Evolutionary conservation across 78 protist species (phyloP).

Genomic region (Mastigamoeba balamuthi): DNA sequence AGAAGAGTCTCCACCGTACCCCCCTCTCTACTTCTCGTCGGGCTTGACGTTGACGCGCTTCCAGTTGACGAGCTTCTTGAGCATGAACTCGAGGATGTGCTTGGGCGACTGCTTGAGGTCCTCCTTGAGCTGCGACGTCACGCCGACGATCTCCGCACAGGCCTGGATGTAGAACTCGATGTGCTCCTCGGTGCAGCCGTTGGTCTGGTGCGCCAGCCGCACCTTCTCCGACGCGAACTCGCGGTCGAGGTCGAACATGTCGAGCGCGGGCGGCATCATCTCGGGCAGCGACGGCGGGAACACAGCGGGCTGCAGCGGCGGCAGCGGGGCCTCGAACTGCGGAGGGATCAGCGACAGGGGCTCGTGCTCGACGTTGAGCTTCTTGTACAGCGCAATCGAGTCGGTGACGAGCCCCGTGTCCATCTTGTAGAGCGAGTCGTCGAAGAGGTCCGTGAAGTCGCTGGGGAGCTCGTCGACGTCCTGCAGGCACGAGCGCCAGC

Average conservation of each 20-base stretch:
- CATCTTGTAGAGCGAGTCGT: conserved; percentile 23
- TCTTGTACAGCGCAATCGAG: conserved; percentile 22
- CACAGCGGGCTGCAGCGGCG: conserved; percentile 57
- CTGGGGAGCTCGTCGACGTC: conserved; percentile 39
- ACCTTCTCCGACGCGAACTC: conserved; percentile 63
- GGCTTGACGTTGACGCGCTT: conserved; percentile 19
- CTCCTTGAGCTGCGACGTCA: background rate
- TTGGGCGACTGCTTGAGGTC: background rate
- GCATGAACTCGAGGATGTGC: conserved; percentile 13
- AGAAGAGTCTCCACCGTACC: no score
- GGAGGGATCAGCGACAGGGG: conserved; percentile 74
- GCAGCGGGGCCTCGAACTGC: conserved; percentile 65
- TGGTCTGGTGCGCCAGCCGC: conserved; percentile 52
- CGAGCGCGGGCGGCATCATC: conserved; percentile 67
- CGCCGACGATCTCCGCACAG: conserved; percentile 42
- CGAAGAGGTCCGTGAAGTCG: conserved; percentile 52
- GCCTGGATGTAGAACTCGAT: conserved; percentile 24
- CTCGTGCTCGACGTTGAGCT: conserved; percentile 52
- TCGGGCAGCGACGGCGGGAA: conserved; percentile 60
- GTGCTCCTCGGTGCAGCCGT: conserved; percentile 12
- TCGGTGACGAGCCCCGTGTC: conserved; percentile 53
- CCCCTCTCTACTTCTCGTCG: no score
- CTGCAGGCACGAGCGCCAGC: conserved; percentile 37
- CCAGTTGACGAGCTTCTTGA: conserved; percentile 17
- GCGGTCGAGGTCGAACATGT: conserved; percentile 76